phyloP scores from a whole-genome alignment of 768 basidiomycete species.

The Kwoniella heveanensis region DNA sequence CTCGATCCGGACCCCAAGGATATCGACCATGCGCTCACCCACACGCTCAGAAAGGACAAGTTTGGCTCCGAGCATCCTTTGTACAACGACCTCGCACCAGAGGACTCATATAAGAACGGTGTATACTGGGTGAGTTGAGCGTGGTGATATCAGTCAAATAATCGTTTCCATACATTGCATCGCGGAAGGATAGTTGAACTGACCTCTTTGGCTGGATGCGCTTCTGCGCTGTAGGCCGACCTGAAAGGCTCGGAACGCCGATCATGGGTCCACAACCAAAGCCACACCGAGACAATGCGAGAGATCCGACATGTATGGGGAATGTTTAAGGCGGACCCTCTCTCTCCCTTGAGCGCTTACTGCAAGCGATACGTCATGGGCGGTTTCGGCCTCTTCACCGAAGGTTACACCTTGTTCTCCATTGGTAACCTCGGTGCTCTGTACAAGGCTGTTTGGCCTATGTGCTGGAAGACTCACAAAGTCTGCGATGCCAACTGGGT shows the following conservation, averaged over 20 bases:
- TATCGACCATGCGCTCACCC: constrained; percentile 14
- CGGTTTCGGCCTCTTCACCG: constrained; percentile 54
- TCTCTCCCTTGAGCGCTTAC: constrained; percentile 51
- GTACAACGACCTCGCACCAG: constrained; percentile 42
- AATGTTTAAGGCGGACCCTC: constrained; percentile 57
- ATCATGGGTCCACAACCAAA: constrained; percentile 52
- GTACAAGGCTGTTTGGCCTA: constrained; percentile 56
- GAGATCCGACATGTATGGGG: constrained; percentile 50
- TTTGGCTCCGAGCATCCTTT: constrained; percentile 32
- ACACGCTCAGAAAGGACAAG: constrained; percentile 5
- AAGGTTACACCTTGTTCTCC: constrained; percentile 58
- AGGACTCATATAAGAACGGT: constrained; percentile 38
- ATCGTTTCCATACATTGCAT: not conserved
- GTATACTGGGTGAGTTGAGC: constrained; percentile 46
- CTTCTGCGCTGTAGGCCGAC: constrained; percentile 49
- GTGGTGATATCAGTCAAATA: not conserved
- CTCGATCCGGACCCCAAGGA: constrained; percentile 10
- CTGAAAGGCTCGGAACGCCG: constrained; percentile 45
- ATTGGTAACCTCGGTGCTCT: constrained; percentile 57
- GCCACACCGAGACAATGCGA: constrained; percentile 50
- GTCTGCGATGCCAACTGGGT: constrained; percentile 55
- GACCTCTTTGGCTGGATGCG: not conserved
- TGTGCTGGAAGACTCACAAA: constrained; percentile 52
- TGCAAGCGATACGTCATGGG: constrained; percentile 56
- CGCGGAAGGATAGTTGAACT: too few relatives aligned